phyloP scores from a whole-genome alignment of 441 rosid genomes.

The Gossypium trilobum region DNA sequence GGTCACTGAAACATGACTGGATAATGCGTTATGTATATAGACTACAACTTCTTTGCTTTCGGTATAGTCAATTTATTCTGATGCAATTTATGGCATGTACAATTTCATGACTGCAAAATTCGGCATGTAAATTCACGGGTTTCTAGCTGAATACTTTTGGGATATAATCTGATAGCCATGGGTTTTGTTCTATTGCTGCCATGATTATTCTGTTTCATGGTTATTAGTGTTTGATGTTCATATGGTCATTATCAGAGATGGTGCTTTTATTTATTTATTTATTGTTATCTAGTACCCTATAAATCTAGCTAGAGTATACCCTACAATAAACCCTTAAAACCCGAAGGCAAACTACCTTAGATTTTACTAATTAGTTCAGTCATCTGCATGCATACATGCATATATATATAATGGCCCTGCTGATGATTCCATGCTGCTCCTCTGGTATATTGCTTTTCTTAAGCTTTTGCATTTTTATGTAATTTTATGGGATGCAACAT shows the following conservation, averaged over 20 bases:
- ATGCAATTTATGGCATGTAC: neutral
- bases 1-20: neutral
- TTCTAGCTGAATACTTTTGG: neutral
- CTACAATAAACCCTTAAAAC: neutral
- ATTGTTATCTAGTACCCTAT: neutral
- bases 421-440: conserved; percentile 2
- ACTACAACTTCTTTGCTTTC: too few species aligned
- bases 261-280: neutral
- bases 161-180: neutral
- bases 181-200: neutral
- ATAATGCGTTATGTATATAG: neutral
- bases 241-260: neutral
- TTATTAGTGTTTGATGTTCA: neutral
- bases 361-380: neutral
- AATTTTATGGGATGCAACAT: neutral
- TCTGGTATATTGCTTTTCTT: neutral
- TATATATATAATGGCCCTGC: neutral
- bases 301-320: neutral
- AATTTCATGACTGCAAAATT: neutral
- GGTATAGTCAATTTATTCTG: neutral
- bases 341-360: neutral
- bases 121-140: neutral
- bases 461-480: conserved; percentile 4
- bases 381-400: neutral
- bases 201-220: neutral